Evolutionary conservation across 1,284 basidiomycete genomes (phyloP), one percentile per base, ranked within the genome.

Genomic region (Agroathelia rolfsii): DNA sequence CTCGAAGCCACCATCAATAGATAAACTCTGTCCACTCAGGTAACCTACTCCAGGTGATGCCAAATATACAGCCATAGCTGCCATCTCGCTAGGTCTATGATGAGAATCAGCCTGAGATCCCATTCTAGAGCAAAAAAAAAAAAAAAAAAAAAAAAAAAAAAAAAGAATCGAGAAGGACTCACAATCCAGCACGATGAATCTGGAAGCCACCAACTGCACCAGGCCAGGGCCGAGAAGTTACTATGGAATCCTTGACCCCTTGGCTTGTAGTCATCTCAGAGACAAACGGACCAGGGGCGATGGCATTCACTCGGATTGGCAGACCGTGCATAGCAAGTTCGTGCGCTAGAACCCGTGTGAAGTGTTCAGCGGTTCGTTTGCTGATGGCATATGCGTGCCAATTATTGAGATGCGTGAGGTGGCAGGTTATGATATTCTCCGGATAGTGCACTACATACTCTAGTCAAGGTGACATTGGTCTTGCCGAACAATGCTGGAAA

Each of bases 1-100:
- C 3, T 72, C 41, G 49, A 69, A 81, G 2, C 82, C 79, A 18
- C 82, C 83, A 45, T 86, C 82, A 22, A 85, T 66, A 12, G 72
- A 54, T 26, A 86, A 63, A 44, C 84, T 76, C 46, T 83, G 77
- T 6, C 83, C 82, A 43, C 77, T 81, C 38, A 68, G 72, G 47
- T 82, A 86, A 29, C 64, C 69, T 19, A 77, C 81, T 3, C 77
- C 77, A 14, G 61, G 66, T 4, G 81, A 83, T 3, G 68, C 75
- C 8, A 86, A 64, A 48, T 81, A 85, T 6, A 85, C 63, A 2
- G 62, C 79, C 5, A 80, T 80, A 7, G 76, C 82, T 8, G 76
- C 80, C 53, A 85, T 74, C 49, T 86, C 83, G 37, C 66, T 61
- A 2, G 63, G 70, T 18, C 80, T 84, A 34, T 12, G 36, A 20